A percentile compares a stretch with the other conserved stretches of the same genome.
Evolutionary conservation across 202 grass and related monocot genomes (phyloP).

Genomic region (Saccharum hybrid): DNA sequence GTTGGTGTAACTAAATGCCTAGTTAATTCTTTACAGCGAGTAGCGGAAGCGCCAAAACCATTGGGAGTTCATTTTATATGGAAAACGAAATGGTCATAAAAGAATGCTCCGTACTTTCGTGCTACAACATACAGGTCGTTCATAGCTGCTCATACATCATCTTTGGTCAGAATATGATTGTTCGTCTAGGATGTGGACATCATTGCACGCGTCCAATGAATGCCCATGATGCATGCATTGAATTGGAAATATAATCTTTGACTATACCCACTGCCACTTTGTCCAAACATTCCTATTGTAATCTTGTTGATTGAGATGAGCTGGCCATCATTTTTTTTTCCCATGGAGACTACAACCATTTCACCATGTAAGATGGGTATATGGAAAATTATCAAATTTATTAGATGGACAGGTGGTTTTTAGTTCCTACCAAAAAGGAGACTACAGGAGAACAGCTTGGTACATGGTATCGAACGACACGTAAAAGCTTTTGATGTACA

Average conservation of each 20-base stretch:
- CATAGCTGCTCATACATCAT: conserved; percentile 33
- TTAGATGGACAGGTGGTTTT: not conserved
- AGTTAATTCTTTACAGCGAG: not conserved
- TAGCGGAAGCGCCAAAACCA: not conserved
- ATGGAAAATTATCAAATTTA: conserved; percentile 10
- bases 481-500: not conserved
- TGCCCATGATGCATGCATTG: not conserved
- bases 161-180: conserved; percentile 25
- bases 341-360: not conserved
- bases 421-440: not conserved
- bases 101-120: not conserved
- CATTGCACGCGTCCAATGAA: conserved; percentile 23
- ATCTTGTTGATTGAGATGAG: conserved; percentile 14
- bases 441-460: conserved; percentile 4
- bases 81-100: not conserved
- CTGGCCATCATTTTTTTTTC: conserved; percentile 17
- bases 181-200: conserved; percentile 6
- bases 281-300: conserved; percentile 1
- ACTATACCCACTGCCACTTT: not conserved
- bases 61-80: not conserved
- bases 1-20: not conserved
- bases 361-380: conserved; percentile 18
- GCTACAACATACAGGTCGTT: not conserved
- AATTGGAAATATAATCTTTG: not conserved
- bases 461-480: not conserved